Base-by-base conservation (phyloP, 2,329 filamentous ascomycete genomes). In the Elsinoe batatas region DNA sequence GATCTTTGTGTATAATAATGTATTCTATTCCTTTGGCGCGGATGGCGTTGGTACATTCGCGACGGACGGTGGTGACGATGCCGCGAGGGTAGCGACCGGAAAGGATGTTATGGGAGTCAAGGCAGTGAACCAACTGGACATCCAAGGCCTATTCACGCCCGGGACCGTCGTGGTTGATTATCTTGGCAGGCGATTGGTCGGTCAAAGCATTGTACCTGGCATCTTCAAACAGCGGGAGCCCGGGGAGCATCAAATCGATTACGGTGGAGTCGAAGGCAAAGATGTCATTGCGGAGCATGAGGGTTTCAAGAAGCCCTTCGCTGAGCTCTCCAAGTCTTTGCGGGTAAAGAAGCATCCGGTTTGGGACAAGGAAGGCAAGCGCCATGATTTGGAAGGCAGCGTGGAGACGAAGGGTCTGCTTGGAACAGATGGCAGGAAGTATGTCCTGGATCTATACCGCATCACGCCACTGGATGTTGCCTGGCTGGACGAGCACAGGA, bases 1-100 rank as follows among this genome's bases (percentile, higher is more conserved):
- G 70, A 98, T 98, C 61, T 98, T 95, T 66, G 91, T 98, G 20
- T 96, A 97, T 77, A 97, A 97, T 78, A 98, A 98, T 72, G 90
- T 98, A 62, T 98, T 98, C 76, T 98, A 95, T 76, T 97, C 93
- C 0, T 97, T 96, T 64, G 93, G 93, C 60, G 91, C 93, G 43
- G 93, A 98, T 69, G 94, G 93, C 53, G 93, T 97, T 44, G 91
- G 93, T 42, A 98, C 93, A 13, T 98, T 98, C 70, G 91, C 90
- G 10, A 91, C 87, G 2, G 93, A 98, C 73, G 93, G 93, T 62
- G 93, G 93, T 17, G 91, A 98, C 62, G 93, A 98, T 73, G 93
- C 93, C 61, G 93, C 93, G 12, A 83, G 91, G 58, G 89, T 97
- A 57, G 93, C 94, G 22, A 95, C 94, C 4, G 91, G 91, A 61